These are phyloP conservation scores for Tuber borchii DNA, from an alignment of 495 filamentous ascomycete genomes.

Conservation along the genomic window DNA sequence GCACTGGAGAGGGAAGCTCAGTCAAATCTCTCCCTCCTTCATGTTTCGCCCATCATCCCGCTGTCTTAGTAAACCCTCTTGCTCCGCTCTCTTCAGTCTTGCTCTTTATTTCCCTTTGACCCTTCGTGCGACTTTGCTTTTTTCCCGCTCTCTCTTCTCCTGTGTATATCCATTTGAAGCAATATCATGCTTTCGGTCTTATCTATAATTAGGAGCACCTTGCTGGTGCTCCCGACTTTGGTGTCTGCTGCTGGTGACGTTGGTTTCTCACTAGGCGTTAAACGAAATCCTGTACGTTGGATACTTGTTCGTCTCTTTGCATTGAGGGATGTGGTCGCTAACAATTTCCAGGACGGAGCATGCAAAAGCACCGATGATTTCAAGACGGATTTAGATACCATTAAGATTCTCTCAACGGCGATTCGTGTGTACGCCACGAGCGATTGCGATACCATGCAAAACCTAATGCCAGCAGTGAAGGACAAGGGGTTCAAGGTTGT, in stretches of 20 bases:
- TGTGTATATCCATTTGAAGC: slow-evolving; percentile 3
- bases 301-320: not conserved
- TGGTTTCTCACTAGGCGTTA: slow-evolving; percentile 52
- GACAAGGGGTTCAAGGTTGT: slow-evolving; percentile 66
- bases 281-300: slow-evolving; percentile 44
- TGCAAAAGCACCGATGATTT: slow-evolving; percentile 72
- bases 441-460: slow-evolving; percentile 60
- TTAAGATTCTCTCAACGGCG: slow-evolving; percentile 46
- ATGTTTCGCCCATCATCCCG: not conserved
- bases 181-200: slow-evolving; percentile 43
- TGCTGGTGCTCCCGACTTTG: slow-evolving; percentile 45
- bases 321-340: not conserved
- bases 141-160: not conserved
- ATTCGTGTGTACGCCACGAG: slow-evolving; percentile 66
- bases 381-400: slow-evolving; percentile 48
- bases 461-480: slow-evolving; percentile 67
- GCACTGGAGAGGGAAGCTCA: not conserved
- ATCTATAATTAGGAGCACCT: slow-evolving; percentile 42
- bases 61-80: not conserved
- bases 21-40: not conserved
- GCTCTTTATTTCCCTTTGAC: not conserved
- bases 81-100: not conserved
- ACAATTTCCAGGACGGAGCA: slow-evolving; percentile 43
- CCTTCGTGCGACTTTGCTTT: not conserved
- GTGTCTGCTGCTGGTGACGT: slow-evolving; percentile 47